Evolutionary conservation across 1,284 basidiomycete genomes (phyloP).

Genomic region (Naganishia albida): DNA sequence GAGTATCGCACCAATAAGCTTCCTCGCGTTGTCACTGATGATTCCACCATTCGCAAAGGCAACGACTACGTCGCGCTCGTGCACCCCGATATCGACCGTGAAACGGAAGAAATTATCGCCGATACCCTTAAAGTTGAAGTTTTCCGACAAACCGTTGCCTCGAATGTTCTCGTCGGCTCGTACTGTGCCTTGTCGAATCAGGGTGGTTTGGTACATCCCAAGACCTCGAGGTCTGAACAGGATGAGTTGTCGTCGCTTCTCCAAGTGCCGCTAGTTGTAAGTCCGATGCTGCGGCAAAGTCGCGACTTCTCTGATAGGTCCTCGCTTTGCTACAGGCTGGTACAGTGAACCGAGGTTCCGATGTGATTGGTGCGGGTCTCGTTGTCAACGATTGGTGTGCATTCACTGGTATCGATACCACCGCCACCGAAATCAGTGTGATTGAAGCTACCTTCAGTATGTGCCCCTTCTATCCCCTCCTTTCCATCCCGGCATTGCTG

Average conservation of each 20-base stretch:
- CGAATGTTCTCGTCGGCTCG: conserved; percentile 93
- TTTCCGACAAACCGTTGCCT: conserved; percentile 94
- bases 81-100: conserved; percentile 95
- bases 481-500: conserved; percentile 4
- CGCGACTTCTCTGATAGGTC: conserved; percentile 11
- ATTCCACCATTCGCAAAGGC: conserved; percentile 32
- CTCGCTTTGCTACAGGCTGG: conserved; percentile 66
- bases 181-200: conserved; percentile 90
- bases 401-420: conserved; percentile 93
- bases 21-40: background rate
- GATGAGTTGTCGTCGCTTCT: conserved; percentile 94
- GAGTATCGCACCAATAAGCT: background rate
- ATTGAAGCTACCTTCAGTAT: conserved; percentile 96
- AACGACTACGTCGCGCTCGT: conserved; percentile 98
- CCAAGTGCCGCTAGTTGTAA: conserved; percentile 89
- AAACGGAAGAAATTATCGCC: conserved; percentile 99
- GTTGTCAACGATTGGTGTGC: conserved; percentile 99
- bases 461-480: conserved; percentile 47
- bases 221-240: conserved; percentile 94
- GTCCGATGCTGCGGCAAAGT: conserved; percentile 48
- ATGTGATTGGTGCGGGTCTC: conserved; percentile 94
- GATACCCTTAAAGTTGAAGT: conserved; percentile 99
- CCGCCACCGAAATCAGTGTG: conserved; percentile 96
- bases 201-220: conserved; percentile 95
- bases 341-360: conserved; percentile 96